phyloP scores from a whole-genome alignment of 768 basidiomycete species.

The Boletellus ananiceps region DNA sequence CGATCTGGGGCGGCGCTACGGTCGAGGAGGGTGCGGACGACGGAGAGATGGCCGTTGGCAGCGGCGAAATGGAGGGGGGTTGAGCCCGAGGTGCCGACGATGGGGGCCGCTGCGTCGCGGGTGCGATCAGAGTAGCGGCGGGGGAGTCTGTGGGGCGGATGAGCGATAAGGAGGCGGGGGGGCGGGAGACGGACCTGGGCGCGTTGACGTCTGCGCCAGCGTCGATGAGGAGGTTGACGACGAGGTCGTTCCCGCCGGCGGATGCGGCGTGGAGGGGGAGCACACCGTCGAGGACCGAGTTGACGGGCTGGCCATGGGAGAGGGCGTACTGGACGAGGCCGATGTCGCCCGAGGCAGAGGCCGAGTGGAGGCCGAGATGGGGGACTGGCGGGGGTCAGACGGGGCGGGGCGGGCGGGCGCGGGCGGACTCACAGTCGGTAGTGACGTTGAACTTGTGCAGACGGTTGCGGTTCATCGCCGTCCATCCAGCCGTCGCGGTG shows the following conservation, averaged over 20 bases:
- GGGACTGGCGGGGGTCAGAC: slow-evolving; percentile 46
- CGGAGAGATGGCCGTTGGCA: slow-evolving; percentile 82
- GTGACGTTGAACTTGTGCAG: slow-evolving; percentile 48
- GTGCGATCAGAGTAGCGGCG: slow-evolving; percentile 70
- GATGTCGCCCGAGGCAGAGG: slow-evolving; percentile 80
- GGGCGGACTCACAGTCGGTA: slow-evolving; percentile 43
- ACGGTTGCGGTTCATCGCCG: slow-evolving; percentile 30
- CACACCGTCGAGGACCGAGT: slow-evolving; percentile 93
- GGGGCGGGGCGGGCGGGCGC: neutral
- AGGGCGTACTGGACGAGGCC: slow-evolving; percentile 93
- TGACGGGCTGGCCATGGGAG: slow-evolving; percentile 91
- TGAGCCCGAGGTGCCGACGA: slow-evolving; percentile 80
- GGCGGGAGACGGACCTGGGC: slow-evolving; percentile 55
- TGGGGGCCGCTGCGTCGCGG: slow-evolving; percentile 61
- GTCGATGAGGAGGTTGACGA: slow-evolving; percentile 86
- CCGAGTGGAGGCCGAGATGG: slow-evolving; percentile 71
- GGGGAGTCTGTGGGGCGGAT: slow-evolving; percentile 47
- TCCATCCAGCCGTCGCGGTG: slow-evolving; percentile 2
- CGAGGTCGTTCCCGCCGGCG: slow-evolving; percentile 83
- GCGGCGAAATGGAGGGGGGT: slow-evolving; percentile 97
- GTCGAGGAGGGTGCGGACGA: slow-evolving; percentile 75
- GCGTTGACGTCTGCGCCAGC: slow-evolving; percentile 98
- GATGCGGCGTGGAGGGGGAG: slow-evolving; percentile 95
- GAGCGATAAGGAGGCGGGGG: slow-evolving; percentile 9
- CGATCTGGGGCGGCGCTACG: slow-evolving; percentile 80